phyloP scores from a whole-genome alignment of 1,284 basidiomycete species.

The Melampsora medusae region DNA sequence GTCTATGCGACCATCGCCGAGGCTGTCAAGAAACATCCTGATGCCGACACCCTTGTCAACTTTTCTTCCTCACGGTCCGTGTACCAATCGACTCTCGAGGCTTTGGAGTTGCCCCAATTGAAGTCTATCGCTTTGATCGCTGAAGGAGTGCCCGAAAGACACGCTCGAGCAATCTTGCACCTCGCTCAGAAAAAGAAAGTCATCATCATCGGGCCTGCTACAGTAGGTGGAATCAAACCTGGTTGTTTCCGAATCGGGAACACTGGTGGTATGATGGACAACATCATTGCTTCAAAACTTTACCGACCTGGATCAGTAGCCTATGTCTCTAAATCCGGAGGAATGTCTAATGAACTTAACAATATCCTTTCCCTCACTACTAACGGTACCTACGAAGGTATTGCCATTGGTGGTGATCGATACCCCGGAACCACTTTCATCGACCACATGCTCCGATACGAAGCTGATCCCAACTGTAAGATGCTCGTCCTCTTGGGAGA shows the following conservation, averaged over 20 bases:
- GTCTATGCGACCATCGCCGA: constrained; percentile 93
- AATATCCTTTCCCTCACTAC: constrained; percentile 97
- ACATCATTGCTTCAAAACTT: constrained; percentile 97
- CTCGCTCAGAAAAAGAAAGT: constrained; percentile 80
- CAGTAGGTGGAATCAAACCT: constrained; percentile 98
- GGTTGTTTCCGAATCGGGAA: constrained; percentile 99
- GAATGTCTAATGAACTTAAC: constrained; percentile 99
- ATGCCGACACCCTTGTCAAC: constrained; percentile 97
- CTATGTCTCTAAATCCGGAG: constrained; percentile 98
- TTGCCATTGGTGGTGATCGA: constrained; percentile 98
- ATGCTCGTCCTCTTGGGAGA: constrained; percentile 97
- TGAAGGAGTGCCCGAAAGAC: constrained; percentile 96
- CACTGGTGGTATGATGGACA: constrained; percentile 99
- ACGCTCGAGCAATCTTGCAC: constrained; percentile 93
- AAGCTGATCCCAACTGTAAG: constrained; percentile 96
- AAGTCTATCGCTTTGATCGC: constrained; percentile 90
- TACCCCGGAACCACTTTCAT: constrained; percentile 99
- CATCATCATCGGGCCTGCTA: constrained; percentile 95
- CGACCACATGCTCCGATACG: constrained; percentile 96
- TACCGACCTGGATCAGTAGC: constrained; percentile 96
- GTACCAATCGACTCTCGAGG: constrained; percentile 90
- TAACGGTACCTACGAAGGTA: constrained; percentile 99
- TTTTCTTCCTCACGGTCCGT: constrained; percentile 93
- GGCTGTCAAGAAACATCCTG: constrained; percentile 89
- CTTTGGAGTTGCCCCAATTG: constrained; percentile 68